phyloP scores from a whole-genome alignment of 2,329 filamentous ascomycete genomes.

The Gaeumannomyces sp. region DNA sequence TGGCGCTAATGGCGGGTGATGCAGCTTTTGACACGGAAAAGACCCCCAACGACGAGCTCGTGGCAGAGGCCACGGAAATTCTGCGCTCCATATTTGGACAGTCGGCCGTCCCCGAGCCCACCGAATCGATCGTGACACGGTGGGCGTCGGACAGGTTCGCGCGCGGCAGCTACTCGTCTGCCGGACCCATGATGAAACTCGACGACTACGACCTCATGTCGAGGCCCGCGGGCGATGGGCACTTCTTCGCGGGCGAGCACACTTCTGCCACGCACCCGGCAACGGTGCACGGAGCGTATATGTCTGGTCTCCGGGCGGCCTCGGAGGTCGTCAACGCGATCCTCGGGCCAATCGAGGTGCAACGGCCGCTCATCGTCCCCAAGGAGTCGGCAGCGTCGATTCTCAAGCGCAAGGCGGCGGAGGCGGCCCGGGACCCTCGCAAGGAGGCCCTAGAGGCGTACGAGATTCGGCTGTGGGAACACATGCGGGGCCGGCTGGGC shows the following conservation, averaged over 20 bases:
- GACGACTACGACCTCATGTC: slow-evolving; percentile 95
- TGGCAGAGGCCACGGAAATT: slow-evolving; percentile 74
- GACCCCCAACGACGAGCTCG: slow-evolving; percentile 66
- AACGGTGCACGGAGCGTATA: slow-evolving; percentile 92
- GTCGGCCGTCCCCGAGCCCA: slow-evolving; percentile 63
- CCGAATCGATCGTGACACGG: slow-evolving; percentile 82
- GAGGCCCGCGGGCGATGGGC: slow-evolving; percentile 54
- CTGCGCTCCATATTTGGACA: slow-evolving; percentile 70
- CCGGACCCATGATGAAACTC: slow-evolving; percentile 71
- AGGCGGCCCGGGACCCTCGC: slow-evolving; percentile 18
- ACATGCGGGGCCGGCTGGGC: slow-evolving; percentile 57
- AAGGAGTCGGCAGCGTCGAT: slow-evolving; percentile 36
- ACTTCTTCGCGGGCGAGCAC: slow-evolving; percentile 94
- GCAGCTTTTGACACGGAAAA: slow-evolving; percentile 84
- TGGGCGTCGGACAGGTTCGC: slow-evolving; percentile 91
- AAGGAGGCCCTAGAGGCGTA: slow-evolving; percentile 51
- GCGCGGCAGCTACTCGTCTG: slow-evolving; percentile 92
- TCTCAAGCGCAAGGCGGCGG: slow-evolving; percentile 47
- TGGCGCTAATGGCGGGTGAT: slow-evolving; percentile 93
- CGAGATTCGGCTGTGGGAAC: slow-evolving; percentile 46
- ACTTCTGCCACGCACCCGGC: slow-evolving; percentile 94
- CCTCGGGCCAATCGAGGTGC: slow-evolving; percentile 73
- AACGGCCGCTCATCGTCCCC: slow-evolving; percentile 65
- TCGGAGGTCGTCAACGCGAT: slow-evolving; percentile 77
- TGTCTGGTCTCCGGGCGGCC: slow-evolving; percentile 86